Evolutionary conservation across 306 rosid species (phyloP).

Genomic region (Echinosophora koreensis): DNA sequence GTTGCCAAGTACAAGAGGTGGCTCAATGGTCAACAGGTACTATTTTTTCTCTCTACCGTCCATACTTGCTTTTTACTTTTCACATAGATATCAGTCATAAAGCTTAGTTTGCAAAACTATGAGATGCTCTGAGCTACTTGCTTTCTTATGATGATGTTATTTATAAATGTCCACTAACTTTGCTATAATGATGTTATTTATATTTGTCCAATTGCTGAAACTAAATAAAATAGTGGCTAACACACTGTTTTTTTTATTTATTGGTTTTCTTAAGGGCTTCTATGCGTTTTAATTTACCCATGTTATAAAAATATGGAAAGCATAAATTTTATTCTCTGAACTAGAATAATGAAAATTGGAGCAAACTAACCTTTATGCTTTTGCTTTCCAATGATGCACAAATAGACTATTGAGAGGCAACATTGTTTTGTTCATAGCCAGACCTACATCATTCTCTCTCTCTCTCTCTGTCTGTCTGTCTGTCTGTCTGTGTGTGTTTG

Average conservation of each 20-base stretch:
- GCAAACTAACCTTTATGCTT: not conserved
- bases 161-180: too few species aligned
- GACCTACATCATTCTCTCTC: slow-evolving; percentile 12
- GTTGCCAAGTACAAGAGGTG: not conserved
- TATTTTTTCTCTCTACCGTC: not conserved
- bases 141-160: too few species aligned
- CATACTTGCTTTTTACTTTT: not conserved
- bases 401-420: slow-evolving; percentile 31
- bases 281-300: not conserved
- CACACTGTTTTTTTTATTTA: not conserved
- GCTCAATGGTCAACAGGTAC: not conserved
- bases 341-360: not conserved
- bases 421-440: slow-evolving; percentile 27
- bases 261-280: not conserved
- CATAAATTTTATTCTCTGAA: not conserved
- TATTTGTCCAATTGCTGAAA: too few species aligned
- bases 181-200: too few species aligned
- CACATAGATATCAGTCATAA: not conserved
- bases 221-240: not conserved
- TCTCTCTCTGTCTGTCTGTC: too few species aligned
- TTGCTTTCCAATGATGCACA: slow-evolving; percentile 49
- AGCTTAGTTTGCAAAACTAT: not conserved
- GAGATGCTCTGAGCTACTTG: too few species aligned
- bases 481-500: not conserved
- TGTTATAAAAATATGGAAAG: not conserved